phyloP scores from a whole-genome alignment of 129 eudicot genomes.

The Tagetes erecta region DNA sequence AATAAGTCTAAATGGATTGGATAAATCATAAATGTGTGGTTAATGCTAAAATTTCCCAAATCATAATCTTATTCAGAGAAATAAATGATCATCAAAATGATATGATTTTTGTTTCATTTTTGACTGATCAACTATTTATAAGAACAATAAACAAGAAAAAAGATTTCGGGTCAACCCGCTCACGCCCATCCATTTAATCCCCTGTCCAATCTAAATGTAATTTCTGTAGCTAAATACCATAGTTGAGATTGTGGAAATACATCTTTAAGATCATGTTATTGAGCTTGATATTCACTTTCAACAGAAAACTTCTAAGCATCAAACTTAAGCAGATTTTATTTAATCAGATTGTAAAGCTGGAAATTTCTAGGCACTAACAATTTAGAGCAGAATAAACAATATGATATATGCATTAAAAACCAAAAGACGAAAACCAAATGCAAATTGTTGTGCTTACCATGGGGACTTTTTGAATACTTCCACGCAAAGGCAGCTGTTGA shows the following conservation, averaged over 20 bases:
- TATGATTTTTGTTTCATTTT: neutral
- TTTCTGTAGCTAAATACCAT: neutral
- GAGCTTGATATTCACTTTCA: neutral
- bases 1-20: neutral
- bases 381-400: neutral
- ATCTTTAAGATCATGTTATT: neutral
- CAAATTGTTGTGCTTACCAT: conserved; percentile 37
- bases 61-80: neutral
- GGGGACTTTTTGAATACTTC: conserved; percentile 79
- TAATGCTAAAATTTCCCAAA: neutral
- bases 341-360: neutral
- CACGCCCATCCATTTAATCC: neutral
- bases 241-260: neutral
- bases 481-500: conserved; percentile 67
- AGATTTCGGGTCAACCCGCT: neutral
- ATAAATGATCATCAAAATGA: neutral
- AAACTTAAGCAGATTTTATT: conserved; percentile 1
- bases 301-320: neutral
- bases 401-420: neutral
- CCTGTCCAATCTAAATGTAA: neutral
- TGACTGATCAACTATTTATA: neutral
- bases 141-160: neutral
- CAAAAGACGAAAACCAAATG: neutral
- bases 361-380: neutral
- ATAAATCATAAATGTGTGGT: neutral